phyloP scores from a whole-genome alignment of 164 flowering plant species.

The Magnolia changhungtana region DNA sequence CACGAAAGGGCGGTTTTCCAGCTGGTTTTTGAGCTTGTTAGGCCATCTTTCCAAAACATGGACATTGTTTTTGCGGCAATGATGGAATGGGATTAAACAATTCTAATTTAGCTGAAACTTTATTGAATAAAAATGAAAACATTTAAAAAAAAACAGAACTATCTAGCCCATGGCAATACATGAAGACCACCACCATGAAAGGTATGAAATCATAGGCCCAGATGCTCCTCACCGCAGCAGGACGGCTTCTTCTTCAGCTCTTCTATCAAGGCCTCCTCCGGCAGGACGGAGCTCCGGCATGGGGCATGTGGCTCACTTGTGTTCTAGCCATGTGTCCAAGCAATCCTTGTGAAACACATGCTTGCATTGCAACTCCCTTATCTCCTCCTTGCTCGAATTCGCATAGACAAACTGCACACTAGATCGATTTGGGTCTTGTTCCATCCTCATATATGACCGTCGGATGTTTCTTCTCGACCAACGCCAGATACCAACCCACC shows the following conservation, averaged over 20 bases:
- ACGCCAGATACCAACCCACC: not conserved
- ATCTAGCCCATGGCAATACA: not conserved
- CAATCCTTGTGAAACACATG: constrained; percentile 13
- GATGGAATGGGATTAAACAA: not conserved
- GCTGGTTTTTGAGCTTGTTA: constrained; percentile 37
- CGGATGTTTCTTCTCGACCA: not conserved
- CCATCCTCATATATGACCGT: not conserved
- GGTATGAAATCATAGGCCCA: constrained; percentile 26
- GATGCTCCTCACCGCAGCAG: constrained; percentile 31
- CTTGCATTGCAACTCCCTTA: constrained; percentile 6
- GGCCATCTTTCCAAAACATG: not conserved
- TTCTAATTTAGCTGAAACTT: not conserved
- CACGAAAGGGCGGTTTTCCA: constrained; percentile 65
- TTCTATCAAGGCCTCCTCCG: not conserved
- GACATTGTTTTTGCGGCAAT: not conserved
- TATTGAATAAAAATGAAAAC: not conserved
- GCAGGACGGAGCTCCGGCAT: constrained; percentile 1
- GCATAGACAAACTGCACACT: constrained; percentile 10
- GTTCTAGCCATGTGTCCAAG: constrained; percentile 9
- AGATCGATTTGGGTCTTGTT: not conserved
- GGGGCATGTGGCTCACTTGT: not conserved
- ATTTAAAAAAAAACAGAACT: not conserved
- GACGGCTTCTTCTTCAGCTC: constrained; percentile 5
- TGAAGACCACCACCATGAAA: constrained; percentile 26
- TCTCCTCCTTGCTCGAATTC: constrained; percentile 4